Conservation (phyloP, 805 yeast genomes). For the Lipomyces sp. region DNA sequence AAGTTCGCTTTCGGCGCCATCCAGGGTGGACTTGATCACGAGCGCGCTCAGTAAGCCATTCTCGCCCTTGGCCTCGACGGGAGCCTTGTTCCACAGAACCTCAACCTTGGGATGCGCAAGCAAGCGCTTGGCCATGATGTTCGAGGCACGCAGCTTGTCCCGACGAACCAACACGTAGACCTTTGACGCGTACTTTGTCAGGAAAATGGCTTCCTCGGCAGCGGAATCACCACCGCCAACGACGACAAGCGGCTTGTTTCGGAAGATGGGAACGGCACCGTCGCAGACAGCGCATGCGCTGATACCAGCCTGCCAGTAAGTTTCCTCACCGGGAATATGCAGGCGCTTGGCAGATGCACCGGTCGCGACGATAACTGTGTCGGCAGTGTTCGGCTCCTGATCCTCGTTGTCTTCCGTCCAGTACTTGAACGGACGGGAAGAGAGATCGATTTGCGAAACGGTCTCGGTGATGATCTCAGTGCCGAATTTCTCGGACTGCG, state of each 20-base stretch:
- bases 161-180: conserved; percentile 91
- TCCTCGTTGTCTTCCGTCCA: conserved; percentile 97
- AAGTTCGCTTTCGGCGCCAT: conserved; percentile 65
- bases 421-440: conserved; percentile 86
- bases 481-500: conserved; percentile 83
- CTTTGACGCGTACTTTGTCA: conserved; percentile 96
- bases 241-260: conserved; percentile 96
- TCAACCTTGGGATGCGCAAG: conserved; percentile 82
- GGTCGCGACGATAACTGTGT: conserved; percentile 88
- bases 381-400: conserved; percentile 84
- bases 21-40: conserved; percentile 64
- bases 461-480: conserved; percentile 95
- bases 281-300: conserved; percentile 99
- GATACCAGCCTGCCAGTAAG: conserved; percentile 98
- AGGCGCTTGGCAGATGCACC: conserved; percentile 98
- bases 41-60: conserved; percentile 74
- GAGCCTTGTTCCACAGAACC: conserved; percentile 79
- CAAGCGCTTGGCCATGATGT: conserved; percentile 95
- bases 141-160: conserved; percentile 90
- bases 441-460: conserved; percentile 83
- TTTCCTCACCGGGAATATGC: conserved; percentile 91
- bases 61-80: conserved; percentile 89
- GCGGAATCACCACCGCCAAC: conserved; percentile 99
- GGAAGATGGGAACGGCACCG: conserved; percentile 98
- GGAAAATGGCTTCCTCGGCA: conserved; percentile 95